Percentiles rank a stretch among this genome's conserved stretches.
Conservation (phyloP, 2,329 filamentous ascomycete genomes). For the Fusarium sp. region DNA sequence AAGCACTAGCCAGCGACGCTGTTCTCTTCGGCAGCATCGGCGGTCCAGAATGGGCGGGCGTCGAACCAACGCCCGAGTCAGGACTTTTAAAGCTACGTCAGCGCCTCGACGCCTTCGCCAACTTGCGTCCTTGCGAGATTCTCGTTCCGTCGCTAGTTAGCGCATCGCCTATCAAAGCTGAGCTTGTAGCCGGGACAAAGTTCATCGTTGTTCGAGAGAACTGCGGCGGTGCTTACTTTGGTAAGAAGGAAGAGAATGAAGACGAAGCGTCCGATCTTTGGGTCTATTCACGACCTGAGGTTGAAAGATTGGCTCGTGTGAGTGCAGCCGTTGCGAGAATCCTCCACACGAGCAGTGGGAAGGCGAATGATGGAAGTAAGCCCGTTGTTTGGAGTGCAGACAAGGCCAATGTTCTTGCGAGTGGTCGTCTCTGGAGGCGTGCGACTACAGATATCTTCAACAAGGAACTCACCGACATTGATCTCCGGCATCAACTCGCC, state of each 20-base stretch:
- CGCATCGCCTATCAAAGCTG: conserved; percentile 55
- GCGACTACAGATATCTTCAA: conserved; percentile 53
- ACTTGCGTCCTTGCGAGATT: conserved; percentile 59
- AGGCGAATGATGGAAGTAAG: conserved; percentile 40
- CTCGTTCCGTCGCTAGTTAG: conserved; percentile 53
- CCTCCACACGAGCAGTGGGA: conserved; percentile 33
- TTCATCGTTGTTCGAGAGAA: conserved; percentile 62
- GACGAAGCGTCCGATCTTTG: conserved; percentile 58
- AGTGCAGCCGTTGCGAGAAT: conserved; percentile 55
- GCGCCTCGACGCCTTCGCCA: conserved; percentile 58
- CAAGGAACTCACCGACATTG: conserved; percentile 54
- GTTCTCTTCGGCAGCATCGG: conserved; percentile 59
- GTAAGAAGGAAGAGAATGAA: conserved; percentile 54
- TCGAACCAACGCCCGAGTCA: conserved; percentile 55
- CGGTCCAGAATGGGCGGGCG: conserved; percentile 56
- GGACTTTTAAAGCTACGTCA: conserved; percentile 53
- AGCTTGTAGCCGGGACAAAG: conserved; percentile 55
- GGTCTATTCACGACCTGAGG: conserved; percentile 55
- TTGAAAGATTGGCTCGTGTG: conserved; percentile 58
- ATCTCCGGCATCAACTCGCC: conserved; percentile 56
- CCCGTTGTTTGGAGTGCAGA: conserved; percentile 58
- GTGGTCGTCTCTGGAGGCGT: conserved; percentile 58
- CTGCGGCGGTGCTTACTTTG: conserved; percentile 61
- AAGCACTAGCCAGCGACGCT: conserved; percentile 52
- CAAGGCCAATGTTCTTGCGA: conserved; percentile 64